These are phyloP conservation scores for Aspergillus egyptiacus DNA, from an alignment of 495 filamentous ascomycete species.

Conservation along the genomic window DNA sequence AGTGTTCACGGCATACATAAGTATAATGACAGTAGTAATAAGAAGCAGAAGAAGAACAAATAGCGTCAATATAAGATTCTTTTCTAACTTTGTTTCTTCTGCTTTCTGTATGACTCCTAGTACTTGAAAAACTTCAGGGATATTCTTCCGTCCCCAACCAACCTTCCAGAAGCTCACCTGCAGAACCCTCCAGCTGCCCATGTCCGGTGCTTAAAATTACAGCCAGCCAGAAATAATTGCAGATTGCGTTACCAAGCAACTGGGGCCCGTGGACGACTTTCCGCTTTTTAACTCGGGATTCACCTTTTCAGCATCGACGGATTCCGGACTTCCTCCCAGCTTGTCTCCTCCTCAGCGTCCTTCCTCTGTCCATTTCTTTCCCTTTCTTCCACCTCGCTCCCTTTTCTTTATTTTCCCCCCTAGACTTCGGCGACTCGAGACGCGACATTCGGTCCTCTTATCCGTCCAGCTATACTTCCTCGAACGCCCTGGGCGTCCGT, in stretches of 20 bases:
- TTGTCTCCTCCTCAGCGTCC: conserved; percentile 15
- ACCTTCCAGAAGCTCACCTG: too few species aligned
- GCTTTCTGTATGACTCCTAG: neutral
- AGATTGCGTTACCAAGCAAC: conserved; percentile 17
- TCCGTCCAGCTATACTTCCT: conserved; percentile 4
- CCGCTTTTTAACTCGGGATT: conserved; percentile 20
- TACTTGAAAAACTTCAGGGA: too few species aligned
- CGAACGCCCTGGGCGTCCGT: conserved; percentile 16
- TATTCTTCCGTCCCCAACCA: too few species aligned
- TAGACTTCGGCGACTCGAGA: conserved; percentile 5
- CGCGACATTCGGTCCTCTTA: conserved; percentile 1
- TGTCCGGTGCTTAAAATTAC: neutral
- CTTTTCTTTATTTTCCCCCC: conserved; percentile 2
- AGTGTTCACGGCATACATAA: too few species aligned
- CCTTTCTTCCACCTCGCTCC: conserved; percentile 7
- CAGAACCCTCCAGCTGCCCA: neutral
- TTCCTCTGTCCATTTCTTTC: conserved; percentile 8
- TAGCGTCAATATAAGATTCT: too few species aligned
- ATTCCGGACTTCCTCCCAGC: too few species aligned
- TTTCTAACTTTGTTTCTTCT: too few species aligned
- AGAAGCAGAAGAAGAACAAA: too few species aligned
- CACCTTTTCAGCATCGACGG: conserved; percentile 16
- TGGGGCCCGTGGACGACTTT: conserved; percentile 17
- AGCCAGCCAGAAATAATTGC: conserved; percentile 18
- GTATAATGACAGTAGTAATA: too few species aligned